phyloP scores from a whole-genome alignment of 768 basidiomycete species.

The Hygrophoropsis aurantiaca region DNA sequence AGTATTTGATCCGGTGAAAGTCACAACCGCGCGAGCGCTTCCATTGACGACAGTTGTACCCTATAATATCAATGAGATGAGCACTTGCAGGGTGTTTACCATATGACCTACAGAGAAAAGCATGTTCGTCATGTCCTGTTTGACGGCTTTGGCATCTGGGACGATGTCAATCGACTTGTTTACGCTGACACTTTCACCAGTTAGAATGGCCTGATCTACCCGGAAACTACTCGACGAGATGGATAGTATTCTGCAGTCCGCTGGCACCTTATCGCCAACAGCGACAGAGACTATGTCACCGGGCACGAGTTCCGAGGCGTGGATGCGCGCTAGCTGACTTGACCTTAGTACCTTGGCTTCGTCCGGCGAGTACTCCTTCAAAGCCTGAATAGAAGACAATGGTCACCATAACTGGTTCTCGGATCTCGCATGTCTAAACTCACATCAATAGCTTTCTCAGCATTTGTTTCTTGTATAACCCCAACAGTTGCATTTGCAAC shows the following conservation, averaged over 20 bases:
- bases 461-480: conserved; percentile 94
- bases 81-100: neutral
- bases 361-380: conserved; percentile 97
- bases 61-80: conserved; percentile 35
- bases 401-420: neutral
- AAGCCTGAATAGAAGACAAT: conserved; percentile 54
- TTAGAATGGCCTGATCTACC: conserved; percentile 94
- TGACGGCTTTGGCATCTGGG: conserved; percentile 77
- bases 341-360: conserved; percentile 88
- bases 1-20: conserved; percentile 81
- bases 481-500: conserved; percentile 97
- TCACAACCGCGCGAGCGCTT: conserved; percentile 82
- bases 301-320: conserved; percentile 88
- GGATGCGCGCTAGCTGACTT: conserved; percentile 67
- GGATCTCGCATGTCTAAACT: conserved; percentile 33
- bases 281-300: conserved; percentile 91
- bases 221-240: conserved; percentile 93
- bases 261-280: conserved; percentile 94
- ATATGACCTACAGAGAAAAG: conserved; percentile 73
- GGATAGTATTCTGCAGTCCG: conserved; percentile 87
- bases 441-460: conserved; percentile 96
- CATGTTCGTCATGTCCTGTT: conserved; percentile 98
- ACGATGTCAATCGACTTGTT: conserved; percentile 75
- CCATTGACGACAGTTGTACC: conserved; percentile 97
- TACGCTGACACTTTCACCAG: conserved; percentile 90